phyloP scores from a whole-genome alignment of 2,329 filamentous ascomycete species.

The Fusarium compactum region DNA sequence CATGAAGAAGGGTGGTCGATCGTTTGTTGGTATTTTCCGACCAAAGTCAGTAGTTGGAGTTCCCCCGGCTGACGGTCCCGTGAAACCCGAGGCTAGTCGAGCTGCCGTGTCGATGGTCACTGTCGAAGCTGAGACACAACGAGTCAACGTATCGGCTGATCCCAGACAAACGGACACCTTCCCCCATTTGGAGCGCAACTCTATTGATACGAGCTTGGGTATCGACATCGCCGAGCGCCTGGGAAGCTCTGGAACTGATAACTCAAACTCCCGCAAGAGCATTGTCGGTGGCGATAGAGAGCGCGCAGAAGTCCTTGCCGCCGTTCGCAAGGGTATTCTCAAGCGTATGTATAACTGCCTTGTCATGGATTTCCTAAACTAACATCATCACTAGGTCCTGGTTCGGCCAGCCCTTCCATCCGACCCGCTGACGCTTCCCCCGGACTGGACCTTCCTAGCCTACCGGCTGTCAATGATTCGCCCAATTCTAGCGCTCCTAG shows the following conservation, averaged over 20 bases:
- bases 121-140: slow-evolving; percentile 91
- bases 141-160: slow-evolving; percentile 80
- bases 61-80: slow-evolving; percentile 74
- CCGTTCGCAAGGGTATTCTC: slow-evolving; percentile 93
- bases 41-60: slow-evolving; percentile 91
- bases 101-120: slow-evolving; percentile 96
- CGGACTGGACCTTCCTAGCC: slow-evolving; percentile 69
- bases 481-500: slow-evolving; percentile 88
- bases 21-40: slow-evolving; percentile 92
- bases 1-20: slow-evolving; percentile 94
- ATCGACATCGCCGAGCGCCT: slow-evolving; percentile 63
- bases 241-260: slow-evolving; percentile 70
- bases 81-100: slow-evolving; percentile 73
- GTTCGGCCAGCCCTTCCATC: slow-evolving; percentile 75
- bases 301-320: slow-evolving; percentile 89
- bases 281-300: slow-evolving; percentile 92
- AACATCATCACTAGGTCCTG: slow-evolving; percentile 56
- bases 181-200: slow-evolving; percentile 86
- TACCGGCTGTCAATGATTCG: slow-evolving; percentile 77
- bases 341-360: slow-evolving; percentile 72
- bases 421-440: slow-evolving; percentile 69
- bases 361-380: not conserved
- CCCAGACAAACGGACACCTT: slow-evolving; percentile 77
- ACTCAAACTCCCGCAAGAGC: slow-evolving; percentile 79
- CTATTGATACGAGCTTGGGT: slow-evolving; percentile 73